These are phyloP conservation scores for Laburnicola sp. DNA, from an alignment of 2,329 filamentous ascomycete species.

Conservation along the genomic window DNA sequence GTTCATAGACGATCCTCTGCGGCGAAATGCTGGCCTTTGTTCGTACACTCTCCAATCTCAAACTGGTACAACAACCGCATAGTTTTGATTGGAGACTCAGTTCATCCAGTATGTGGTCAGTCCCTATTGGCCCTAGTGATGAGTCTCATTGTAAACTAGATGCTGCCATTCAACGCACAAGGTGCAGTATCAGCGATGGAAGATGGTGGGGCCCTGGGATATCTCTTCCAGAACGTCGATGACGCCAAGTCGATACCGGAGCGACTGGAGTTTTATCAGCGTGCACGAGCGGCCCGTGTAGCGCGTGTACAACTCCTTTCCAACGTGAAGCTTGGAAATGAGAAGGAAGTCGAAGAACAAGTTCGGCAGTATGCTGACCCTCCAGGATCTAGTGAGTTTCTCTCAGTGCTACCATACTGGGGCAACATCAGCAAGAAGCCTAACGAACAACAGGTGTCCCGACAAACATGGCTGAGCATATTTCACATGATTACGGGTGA, in stretches of 20 bases:
- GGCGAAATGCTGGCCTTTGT: constrained; percentile 5
- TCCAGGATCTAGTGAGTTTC: constrained; percentile 2
- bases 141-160: not conserved
- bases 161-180: constrained; percentile 10
- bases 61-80: constrained; percentile 3
- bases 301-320: constrained; percentile 4
- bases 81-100: constrained; percentile 10
- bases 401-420: not conserved
- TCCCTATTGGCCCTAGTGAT: not conserved
- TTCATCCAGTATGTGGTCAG: constrained; percentile 1
- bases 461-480: constrained; percentile 4
- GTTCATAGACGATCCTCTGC: not conserved
- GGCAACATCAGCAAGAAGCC: not conserved
- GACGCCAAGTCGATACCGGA: not conserved
- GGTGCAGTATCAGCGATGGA: constrained; percentile 7
- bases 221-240: constrained; percentile 1
- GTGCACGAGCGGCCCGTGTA: not conserved
- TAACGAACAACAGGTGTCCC: not conserved
- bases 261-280: not conserved
- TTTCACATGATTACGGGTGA: constrained; percentile 7
- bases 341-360: constrained; percentile 8
- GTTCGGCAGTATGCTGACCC: constrained; percentile 7
- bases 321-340: constrained; percentile 2
- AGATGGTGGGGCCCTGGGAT: constrained; percentile 6
- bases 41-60: not conserved